Base-by-base conservation (phyloP, 768 basidiomycete genomes). In the Boletus eberwhitei region DNA sequence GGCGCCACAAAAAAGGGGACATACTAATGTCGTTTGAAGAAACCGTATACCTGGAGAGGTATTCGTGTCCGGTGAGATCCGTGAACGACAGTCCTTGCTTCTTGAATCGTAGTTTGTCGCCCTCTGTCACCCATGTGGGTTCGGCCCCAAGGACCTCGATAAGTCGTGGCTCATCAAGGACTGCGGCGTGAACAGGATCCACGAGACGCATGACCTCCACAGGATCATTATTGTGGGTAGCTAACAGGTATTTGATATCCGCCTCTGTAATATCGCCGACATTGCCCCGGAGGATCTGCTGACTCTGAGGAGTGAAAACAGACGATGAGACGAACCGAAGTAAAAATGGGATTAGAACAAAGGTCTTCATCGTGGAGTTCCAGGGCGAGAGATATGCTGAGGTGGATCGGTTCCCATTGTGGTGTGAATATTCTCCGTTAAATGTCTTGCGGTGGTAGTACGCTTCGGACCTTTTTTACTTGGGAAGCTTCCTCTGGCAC, bases 111-210 rank as follows among this genome's bases (percentile, higher is more conserved):
- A 58, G 48, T 21, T 62, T 65, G 16, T 62, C 50, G 3, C 53
- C 62, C 21, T 59, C 64, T 2, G 57, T 55, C 64, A 66, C 49
- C 57, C 60, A 53, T 22, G 36, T 4, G 6, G 66, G 53, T 29
- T 63, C 47, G n/a, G 14, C 2, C 2, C 53, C 67, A 37, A 53
- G 44, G 21, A 58, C 44, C 34, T 63, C 43, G 8, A 66, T 14
- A 2, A 66, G 47, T 2, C 64, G 53, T 16, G 59, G 59, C 6
- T 54, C 50, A 21, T 67, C 59, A 6, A 66, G 53, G 35, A 48
- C 48, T 22, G 43, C 52, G 8, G 52, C 59, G 17, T 58, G 43
- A 12, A 16, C 50, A 14, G 56, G 55, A 22, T 61, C 63, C 3
- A 64, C 11, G 50, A 58, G 14, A 39, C 44, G 41, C 53, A 64